Percentiles rank a stretch among this genome's conserved stretches.
Conservation (phyloP, 148 eudicot genomes). For the Diospyros lotus region DNA sequence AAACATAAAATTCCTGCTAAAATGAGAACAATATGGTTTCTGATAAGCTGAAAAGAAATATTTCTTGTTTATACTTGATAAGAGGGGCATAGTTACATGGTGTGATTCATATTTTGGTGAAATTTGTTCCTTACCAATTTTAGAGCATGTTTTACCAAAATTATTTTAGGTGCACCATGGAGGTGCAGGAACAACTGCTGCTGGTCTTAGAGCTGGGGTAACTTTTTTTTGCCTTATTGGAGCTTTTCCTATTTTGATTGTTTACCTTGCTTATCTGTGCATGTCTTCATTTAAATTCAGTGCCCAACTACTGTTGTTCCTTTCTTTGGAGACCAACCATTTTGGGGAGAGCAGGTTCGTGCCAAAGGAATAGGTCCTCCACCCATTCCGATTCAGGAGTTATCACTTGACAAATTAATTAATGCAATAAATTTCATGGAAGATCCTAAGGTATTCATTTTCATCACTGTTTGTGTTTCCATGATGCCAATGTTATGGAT, state of each 20-base stretch:
- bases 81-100: neutral
- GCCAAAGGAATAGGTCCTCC: slow-evolving; percentile 82
- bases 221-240: slow-evolving; percentile 2
- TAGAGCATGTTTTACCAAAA: neutral
- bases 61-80: neutral
- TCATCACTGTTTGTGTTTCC: neutral
- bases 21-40: too few species aligned
- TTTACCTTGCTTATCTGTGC: neutral
- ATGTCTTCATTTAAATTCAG: slow-evolving; percentile 30
- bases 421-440: slow-evolving; percentile 69
- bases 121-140: neutral
- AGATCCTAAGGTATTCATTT: slow-evolving; percentile 51
- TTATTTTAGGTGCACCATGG: slow-evolving; percentile 65
- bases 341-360: slow-evolving; percentile 90
- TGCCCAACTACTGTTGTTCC: slow-evolving; percentile 94
- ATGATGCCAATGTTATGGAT: neutral
- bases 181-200: slow-evolving; percentile 86
- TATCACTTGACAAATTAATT: slow-evolving; percentile 53
- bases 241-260: neutral
- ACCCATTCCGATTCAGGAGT: slow-evolving; percentile 75
- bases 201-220: slow-evolving; percentile 83
- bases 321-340: slow-evolving; percentile 95
- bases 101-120: neutral
- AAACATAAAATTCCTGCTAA: neutral
- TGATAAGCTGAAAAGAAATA: neutral